These are phyloP conservation scores for Taiozyma sp. DNA, from an alignment of 1,139 yeast genomes.

Conservation along the genomic window DNA sequence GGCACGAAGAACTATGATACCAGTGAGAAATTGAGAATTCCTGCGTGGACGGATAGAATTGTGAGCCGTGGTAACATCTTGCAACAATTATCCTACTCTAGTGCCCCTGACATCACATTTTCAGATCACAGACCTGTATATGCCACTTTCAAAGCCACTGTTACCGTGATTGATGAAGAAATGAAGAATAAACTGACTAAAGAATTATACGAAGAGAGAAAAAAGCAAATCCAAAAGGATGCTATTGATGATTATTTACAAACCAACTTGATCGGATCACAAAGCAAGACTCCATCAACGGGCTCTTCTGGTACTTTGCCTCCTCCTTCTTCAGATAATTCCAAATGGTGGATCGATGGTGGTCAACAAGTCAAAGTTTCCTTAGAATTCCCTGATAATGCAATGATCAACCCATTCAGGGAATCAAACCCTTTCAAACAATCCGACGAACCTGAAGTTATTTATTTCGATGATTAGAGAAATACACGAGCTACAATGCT, in stretches of 20 bases:
- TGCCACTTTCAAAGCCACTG: constrained; percentile 66
- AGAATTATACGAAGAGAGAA: constrained; percentile 49
- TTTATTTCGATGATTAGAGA: constrained; percentile 12
- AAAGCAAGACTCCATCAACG: neutral
- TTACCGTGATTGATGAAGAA: constrained; percentile 65
- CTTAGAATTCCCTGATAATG: constrained; percentile 30
- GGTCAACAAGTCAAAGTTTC: constrained; percentile 70
- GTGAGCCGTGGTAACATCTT: constrained; percentile 49
- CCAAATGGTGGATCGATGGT: constrained; percentile 90
- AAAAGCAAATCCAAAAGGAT: constrained; percentile 33
- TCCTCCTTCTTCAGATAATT: constrained; percentile 79
- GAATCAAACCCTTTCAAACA: constrained; percentile 68
- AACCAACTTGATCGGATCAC: neutral
- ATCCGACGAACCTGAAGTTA: constrained; percentile 36
- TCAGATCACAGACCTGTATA: constrained; percentile 95
- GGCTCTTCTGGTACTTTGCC: constrained; percentile 43
- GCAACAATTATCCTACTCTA: constrained; percentile 61
- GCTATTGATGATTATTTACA: constrained; percentile 1
- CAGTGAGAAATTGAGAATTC: constrained; percentile 87
- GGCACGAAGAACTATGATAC: constrained; percentile 83
- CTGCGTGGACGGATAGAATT: constrained; percentile 96
- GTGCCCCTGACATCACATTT: constrained; percentile 57
- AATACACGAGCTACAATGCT: neutral
- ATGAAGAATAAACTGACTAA: constrained; percentile 53
- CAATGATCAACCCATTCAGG: constrained; percentile 59